Percentiles rank a stretch among this genome's conserved stretches.
Conservation (phyloP, 805 yeast species). For the Yamadazyma nakazawae region DNA sequence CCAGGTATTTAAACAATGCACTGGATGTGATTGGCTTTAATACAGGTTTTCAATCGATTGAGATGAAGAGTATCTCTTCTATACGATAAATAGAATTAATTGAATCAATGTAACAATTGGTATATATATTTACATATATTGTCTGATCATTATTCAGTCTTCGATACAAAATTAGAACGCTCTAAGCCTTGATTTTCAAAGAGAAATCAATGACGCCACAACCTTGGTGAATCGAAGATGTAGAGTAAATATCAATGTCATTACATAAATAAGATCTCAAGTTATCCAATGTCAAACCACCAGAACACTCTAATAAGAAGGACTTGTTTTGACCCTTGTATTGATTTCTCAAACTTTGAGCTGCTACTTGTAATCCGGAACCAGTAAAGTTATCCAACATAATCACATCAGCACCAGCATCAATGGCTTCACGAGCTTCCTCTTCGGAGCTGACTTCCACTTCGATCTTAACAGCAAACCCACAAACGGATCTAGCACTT, state of each 20-base stretch:
- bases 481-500: slow-evolving; percentile 76
- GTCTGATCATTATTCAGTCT: neutral
- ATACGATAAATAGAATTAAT: slow-evolving; percentile 22
- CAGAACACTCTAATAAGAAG: slow-evolving; percentile 84
- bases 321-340: slow-evolving; percentile 47
- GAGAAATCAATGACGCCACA: slow-evolving; percentile 78
- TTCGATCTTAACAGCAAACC: slow-evolving; percentile 86
- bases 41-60: slow-evolving; percentile 39
- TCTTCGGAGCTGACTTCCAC: slow-evolving; percentile 84
- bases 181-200: slow-evolving; percentile 51
- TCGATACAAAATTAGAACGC: too few species aligned
- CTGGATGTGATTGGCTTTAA: slow-evolving; percentile 40
- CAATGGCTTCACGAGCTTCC: slow-evolving; percentile 90
- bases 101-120: neutral
- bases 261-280: slow-evolving; percentile 62
- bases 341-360: slow-evolving; percentile 53
- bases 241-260: slow-evolving; percentile 85
- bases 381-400: slow-evolving; percentile 90
- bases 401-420: slow-evolving; percentile 92
- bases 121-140: neutral
- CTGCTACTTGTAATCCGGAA: slow-evolving; percentile 60
- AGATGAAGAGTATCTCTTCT: slow-evolving; percentile 34
- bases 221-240: slow-evolving; percentile 93
- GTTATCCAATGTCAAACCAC: slow-evolving; percentile 78
- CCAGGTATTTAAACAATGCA: slow-evolving; percentile 31